Percentiles rank a stretch among this genome's conserved stretches.
These are phyloP conservation scores for Tylopilus sp. DNA, from an alignment of 768 basidiomycete genomes.

Conservation along the genomic window DNA sequence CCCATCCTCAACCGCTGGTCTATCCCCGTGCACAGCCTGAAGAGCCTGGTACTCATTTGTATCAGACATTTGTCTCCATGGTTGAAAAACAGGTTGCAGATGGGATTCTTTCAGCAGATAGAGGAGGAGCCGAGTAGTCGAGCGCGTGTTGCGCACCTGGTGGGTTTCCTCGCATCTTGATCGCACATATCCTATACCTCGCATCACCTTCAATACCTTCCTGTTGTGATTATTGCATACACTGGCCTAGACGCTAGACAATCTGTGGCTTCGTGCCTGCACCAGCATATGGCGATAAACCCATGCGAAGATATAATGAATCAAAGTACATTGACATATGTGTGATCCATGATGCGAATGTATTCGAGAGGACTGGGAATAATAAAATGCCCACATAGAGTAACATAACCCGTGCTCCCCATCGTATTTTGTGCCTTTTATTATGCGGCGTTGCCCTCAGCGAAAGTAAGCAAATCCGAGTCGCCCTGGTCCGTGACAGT, in stretches of 20 bases:
- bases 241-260: background rate
- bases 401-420: slow-evolving; percentile 1
- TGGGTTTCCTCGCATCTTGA: background rate
- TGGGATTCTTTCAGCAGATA: slow-evolving; percentile 15
- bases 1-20: slow-evolving; percentile 21
- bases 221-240: background rate
- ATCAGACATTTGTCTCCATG: slow-evolving; percentile 21
- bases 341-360: background rate
- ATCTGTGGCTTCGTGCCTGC: background rate
- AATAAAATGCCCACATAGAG: slow-evolving; percentile 1
- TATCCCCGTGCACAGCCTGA: slow-evolving; percentile 13
- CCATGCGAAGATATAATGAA: background rate
- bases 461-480: slow-evolving; percentile 88
- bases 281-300: background rate
- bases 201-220: background rate
- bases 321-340: slow-evolving; percentile 1
- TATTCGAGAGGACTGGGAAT: background rate
- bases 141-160: background rate
- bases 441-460: slow-evolving; percentile 69
- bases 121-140: background rate
- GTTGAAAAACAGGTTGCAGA: slow-evolving; percentile 18
- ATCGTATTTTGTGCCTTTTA: slow-evolving; percentile 3
- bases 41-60: slow-evolving; percentile 16
- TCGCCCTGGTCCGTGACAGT: slow-evolving; percentile 95
- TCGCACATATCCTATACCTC: slow-evolving; percentile 1